Evolutionary conservation across 129 eudicot species (phyloP), one percentile per base, ranked within the genome.

Genomic region (Saposhnikovia divaricata): DNA sequence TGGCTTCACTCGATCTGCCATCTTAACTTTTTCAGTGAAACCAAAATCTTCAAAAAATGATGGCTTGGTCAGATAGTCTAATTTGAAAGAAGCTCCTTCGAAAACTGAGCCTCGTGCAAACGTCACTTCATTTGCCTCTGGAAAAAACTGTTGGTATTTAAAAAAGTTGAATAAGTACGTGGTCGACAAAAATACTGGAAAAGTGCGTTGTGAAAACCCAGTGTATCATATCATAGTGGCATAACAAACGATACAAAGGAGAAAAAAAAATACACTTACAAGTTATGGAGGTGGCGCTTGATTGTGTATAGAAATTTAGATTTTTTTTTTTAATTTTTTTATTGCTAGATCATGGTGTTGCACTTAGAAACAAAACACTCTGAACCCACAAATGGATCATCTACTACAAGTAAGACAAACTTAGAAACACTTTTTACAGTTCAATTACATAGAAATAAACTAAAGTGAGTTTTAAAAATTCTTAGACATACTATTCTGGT

Each of bases 41-140:
- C 98, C 98, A 80, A 94, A 94, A 88, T 94, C 98, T 88, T 94
- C 91, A 79, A 94, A 90, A 47, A 94, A 89, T 44, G 98, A 94
- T 65, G 98, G 98, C 82, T 94, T 94, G 83, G 98, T 94, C 81
- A 94, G 70, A 79, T 94, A 94, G 81, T 94, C 98, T 82, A 94
- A 85, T 82, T 91, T 94, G 76, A 88, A 86, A 44, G 97, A 94
- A 85, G 93, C 87, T 69, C 98, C 98, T 53, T 84, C 98, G 57
- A 94, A 94, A 37, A 51, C 90, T 50, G 97, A 91, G 76, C 85
- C 81, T 81, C 91, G 90, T 79, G 98, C 98, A 55, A 89, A 88
- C 25, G 83, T 81, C 75, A 94, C 97, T 79, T 94, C 98, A 84
- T 85, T 94, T 44, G 98, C 98, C 89, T 94, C 98, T 11, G 98